Evolutionary conservation across 2,329 filamentous ascomycete genomes (phyloP), one percentile per base, ranked within the genome.

Genomic region (Curvularia lunata): DNA sequence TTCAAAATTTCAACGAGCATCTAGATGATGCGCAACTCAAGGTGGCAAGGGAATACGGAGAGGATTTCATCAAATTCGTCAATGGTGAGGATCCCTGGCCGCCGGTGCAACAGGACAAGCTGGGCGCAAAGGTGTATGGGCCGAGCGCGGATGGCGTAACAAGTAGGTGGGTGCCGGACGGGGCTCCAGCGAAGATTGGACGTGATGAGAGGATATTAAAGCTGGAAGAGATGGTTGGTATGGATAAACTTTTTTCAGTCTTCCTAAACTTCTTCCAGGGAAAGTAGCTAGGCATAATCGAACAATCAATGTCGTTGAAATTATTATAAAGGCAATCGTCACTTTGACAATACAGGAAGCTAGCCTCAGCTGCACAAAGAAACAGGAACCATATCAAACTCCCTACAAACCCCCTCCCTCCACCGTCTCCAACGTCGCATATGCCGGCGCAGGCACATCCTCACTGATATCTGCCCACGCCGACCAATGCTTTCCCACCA

Each of bases 11-110:
- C 56, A 74, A 75, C 46, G 64, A 69, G 19, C 57, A 63, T 37
- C 25, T 75, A 49, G 63, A 50, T 27, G 62, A 66, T 5, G 66
- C 62, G 41, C 66, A 71, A 40, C 66, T 57, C 38, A 60, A 61
- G 5, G 62, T 71, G 12, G 71, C 72, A 13, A 55, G 57, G 18
- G 57, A 61, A 9, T 73, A 68, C 48, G 72, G 56, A 7, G 63
- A 68, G 43, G 70, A 75, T 38, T 72, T 76, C 49, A 71, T 76
- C 43, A 61, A 67, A 34, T 76, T 74, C 48, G 68, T 74, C 12
- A 72, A 69, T 45, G 74, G 74, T 0, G 52, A 67, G 3, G 69
- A 74, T 37, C 71, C 72, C 1, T 75, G 72, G 72, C 66, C 67
- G n/a, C 65, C 71, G 2, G 71, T 73, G 2, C 50, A 69, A 38